phyloP scores from a whole-genome alignment of 2,329 filamentous ascomycete genomes.

The Leptographium flavum region DNA sequence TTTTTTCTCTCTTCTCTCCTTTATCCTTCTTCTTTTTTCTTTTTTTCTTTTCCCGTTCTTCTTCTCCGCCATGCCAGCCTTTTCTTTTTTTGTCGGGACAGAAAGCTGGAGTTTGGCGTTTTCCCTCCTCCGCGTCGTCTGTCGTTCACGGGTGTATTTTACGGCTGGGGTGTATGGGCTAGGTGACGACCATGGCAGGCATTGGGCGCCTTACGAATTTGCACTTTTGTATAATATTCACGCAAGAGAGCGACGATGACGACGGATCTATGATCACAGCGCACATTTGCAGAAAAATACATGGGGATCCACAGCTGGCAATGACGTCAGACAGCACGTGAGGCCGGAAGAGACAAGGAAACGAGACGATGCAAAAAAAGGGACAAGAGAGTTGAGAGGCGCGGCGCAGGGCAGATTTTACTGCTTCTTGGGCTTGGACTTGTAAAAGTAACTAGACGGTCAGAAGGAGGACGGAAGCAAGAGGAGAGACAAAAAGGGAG shows the following conservation, averaged over 20 bases:
- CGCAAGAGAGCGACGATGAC: not conserved
- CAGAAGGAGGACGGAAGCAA: slow-evolving; percentile 1
- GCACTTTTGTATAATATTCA: slow-evolving; percentile 1
- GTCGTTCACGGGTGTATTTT: not conserved
- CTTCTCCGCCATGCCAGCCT: not conserved
- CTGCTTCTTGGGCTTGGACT: slow-evolving; percentile 20
- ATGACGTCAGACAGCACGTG: not conserved
- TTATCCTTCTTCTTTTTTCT: not conserved
- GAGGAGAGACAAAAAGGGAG: not conserved
- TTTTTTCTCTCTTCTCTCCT: not conserved
- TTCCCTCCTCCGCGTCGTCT: not conserved
- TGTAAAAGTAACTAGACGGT: slow-evolving; percentile 19
- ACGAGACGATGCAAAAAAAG: not conserved
- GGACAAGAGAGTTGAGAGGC: not conserved
- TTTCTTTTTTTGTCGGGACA: not conserved
- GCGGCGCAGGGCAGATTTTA: slow-evolving; percentile 2
- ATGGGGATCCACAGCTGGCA: not conserved
- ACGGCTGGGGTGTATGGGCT: not conserved
- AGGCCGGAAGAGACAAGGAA: not conserved
- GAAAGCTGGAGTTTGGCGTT: not conserved
- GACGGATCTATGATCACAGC: not conserved
- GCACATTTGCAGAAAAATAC: not conserved
- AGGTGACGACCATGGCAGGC: not conserved
- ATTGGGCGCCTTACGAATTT: not conserved
- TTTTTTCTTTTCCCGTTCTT: not conserved